Evolutionary conservation across 2,329 filamentous ascomycete genomes (phyloP), one percentile per base, ranked within the genome.

Genomic region (Hysterium pulicare): DNA sequence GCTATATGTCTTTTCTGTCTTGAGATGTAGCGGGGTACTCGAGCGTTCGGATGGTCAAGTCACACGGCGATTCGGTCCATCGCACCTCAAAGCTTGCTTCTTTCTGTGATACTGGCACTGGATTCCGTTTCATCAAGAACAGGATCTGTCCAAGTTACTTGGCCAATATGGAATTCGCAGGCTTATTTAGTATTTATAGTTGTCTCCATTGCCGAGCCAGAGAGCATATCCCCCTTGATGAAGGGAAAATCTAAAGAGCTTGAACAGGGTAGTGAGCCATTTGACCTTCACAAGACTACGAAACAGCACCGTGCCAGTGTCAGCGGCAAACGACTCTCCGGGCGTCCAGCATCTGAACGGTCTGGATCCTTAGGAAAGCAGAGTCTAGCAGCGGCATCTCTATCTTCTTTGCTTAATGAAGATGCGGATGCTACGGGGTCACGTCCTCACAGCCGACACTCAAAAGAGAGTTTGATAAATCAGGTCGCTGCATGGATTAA

Each of bases 401-500:
- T 63, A 15, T 49, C 55, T 16, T 65, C 62, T 4, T 40, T 61
- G 3, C 44, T 61, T 9, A 59, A 61, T 6, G 59, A 61, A 5
- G 58, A 61, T 23, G 59, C 61, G 4, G 49, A 57, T 20, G 36
- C 44, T 4, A 46, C 54, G 32, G 36, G 42, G 4, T 46, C 54
- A 32, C 39, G 48, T 5, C 40, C 54, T 8, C 53, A 60, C 19
- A 26, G 45, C 9, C 49, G 54, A 28, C 63, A 64, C 51, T 35
- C 49, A 23, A 61, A 66, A 23, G 62, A 68, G 16, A 58, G 57
- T 33, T 59, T 94, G 6, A 69, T 93, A 21, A 76, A 82, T 16
- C 87, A 94, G 59, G 82, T 96, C 11, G 77, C 80, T 20, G 82
- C 87, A 51, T 97, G 91, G 91, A 71, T 96, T 30, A 82, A 90